phyloP scores from a whole-genome alignment of 2,329 filamentous ascomycete genomes.

The Sclerotinia spermophila region DNA sequence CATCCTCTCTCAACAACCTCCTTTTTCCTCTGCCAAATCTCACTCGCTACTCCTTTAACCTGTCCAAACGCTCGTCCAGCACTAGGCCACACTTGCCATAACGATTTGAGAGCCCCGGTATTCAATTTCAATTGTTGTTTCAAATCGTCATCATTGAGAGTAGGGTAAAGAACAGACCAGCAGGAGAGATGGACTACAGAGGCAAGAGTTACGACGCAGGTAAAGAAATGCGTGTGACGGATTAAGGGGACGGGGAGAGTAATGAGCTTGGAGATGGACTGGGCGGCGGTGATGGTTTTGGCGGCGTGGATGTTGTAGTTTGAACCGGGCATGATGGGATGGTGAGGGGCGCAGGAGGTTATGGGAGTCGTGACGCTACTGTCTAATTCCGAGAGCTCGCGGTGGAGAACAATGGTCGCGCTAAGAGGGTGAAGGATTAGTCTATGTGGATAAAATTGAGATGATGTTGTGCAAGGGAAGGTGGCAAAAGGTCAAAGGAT shows the following conservation, averaged over 20 bases:
- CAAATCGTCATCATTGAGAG: conserved; percentile 56
- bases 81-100: conserved; percentile 34
- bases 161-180: conserved; percentile 51
- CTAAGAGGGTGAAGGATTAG: conserved; percentile 33
- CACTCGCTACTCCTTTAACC: conserved; percentile 74
- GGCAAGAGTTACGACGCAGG: conserved; percentile 72
- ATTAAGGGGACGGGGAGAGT: conserved; percentile 69
- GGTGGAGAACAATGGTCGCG: conserved; percentile 71
- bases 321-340: conserved; percentile 28
- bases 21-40: conserved; percentile 50
- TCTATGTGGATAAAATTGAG: not conserved
- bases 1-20: conserved; percentile 31
- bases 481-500: not conserved
- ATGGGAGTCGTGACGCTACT: conserved; percentile 53
- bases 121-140: conserved; percentile 76
- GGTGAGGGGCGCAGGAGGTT: conserved; percentile 62
- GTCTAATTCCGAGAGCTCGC: conserved; percentile 73
- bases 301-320: conserved; percentile 56
- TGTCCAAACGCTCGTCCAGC: conserved; percentile 65
- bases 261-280: conserved; percentile 70
- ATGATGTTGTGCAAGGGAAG: not conserved
- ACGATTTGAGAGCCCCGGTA: conserved; percentile 40
- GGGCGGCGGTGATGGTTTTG: conserved; percentile 76
- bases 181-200: conserved; percentile 79
- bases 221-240: conserved; percentile 79